Percentiles rank a stretch among this genome's conserved stretches.
phyloP scores from a whole-genome alignment of 306 rosid genomes.

The Sechiopsis laciniata region DNA sequence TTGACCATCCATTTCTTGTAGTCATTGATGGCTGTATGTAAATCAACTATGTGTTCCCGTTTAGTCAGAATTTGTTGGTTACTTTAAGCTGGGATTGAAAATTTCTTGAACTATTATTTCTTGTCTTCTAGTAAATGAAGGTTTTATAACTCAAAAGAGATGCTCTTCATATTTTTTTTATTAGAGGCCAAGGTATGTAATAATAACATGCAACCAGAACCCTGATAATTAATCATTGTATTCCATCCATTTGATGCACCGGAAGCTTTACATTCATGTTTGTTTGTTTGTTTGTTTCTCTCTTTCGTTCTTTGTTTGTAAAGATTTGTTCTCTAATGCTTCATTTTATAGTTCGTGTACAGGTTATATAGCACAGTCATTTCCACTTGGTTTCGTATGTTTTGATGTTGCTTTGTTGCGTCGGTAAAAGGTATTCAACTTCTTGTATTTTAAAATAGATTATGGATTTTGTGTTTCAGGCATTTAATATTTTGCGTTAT shows the following conservation, averaged over 20 bases:
- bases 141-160: background rate
- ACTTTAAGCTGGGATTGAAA: background rate
- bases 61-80: background rate
- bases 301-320: background rate
- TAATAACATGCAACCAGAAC: background rate
- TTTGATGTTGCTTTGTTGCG: background rate
- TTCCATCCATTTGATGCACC: constrained; percentile 9
- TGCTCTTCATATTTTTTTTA: background rate
- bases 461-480: constrained; percentile 62
- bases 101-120: background rate
- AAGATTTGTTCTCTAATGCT: background rate
- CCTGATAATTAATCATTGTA: background rate
- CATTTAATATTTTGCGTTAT: constrained; percentile 74
- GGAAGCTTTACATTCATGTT: background rate
- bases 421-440: constrained; percentile 21
- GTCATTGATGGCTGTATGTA: constrained; percentile 5
- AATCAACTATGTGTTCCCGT: background rate
- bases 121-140: background rate
- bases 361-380: background rate
- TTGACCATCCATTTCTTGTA: background rate
- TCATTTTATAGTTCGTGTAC: background rate
- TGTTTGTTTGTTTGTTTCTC: background rate
- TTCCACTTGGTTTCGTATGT: background rate
- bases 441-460: constrained; percentile 37
- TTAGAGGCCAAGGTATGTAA: background rate